Evolutionary conservation across 495 filamentous ascomycete genomes (phyloP).

Genomic region (Aspergillus carlsbadensis): DNA sequence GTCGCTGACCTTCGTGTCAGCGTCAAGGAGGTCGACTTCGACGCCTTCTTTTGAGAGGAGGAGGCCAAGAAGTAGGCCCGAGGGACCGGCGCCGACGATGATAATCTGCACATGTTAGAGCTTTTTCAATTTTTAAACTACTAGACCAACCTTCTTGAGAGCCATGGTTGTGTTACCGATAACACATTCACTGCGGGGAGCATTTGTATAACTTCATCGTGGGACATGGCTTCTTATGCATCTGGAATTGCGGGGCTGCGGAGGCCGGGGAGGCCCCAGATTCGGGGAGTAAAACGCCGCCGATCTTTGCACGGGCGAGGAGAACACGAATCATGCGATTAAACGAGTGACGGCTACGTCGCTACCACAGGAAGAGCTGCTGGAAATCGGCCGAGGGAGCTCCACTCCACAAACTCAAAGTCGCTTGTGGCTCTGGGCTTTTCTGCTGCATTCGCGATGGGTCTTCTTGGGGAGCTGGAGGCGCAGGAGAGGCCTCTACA

Average conservation of each 20-base stretch:
- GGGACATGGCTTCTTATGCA: neutral
- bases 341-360: neutral
- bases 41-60: slow-evolving; percentile 55
- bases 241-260: slow-evolving; percentile 9
- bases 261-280: slow-evolving; percentile 8
- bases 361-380: slow-evolving; percentile 38
- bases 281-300: neutral
- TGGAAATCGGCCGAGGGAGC: slow-evolving; percentile 39
- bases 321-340: neutral
- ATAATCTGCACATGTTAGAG: slow-evolving; percentile 33
- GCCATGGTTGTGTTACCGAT: slow-evolving; percentile 6
- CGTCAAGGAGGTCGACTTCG: slow-evolving; percentile 51
- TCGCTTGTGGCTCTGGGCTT: slow-evolving; percentile 1
- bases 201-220: slow-evolving; percentile 6
- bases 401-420: slow-evolving; percentile 30
- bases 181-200: neutral
- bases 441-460: neutral
- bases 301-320: neutral
- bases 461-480: neutral
- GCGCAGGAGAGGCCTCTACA: neutral
- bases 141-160: slow-evolving; percentile 23
- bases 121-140: neutral
- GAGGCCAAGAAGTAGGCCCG: slow-evolving; percentile 54
- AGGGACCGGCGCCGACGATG: slow-evolving; percentile 57
- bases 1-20: slow-evolving; percentile 45